Percentiles rank a stretch among this genome's conserved stretches.
Evolutionary conservation across 2,329 filamentous ascomycete species (phyloP).

Genomic region (Rutstroemia sp.): DNA sequence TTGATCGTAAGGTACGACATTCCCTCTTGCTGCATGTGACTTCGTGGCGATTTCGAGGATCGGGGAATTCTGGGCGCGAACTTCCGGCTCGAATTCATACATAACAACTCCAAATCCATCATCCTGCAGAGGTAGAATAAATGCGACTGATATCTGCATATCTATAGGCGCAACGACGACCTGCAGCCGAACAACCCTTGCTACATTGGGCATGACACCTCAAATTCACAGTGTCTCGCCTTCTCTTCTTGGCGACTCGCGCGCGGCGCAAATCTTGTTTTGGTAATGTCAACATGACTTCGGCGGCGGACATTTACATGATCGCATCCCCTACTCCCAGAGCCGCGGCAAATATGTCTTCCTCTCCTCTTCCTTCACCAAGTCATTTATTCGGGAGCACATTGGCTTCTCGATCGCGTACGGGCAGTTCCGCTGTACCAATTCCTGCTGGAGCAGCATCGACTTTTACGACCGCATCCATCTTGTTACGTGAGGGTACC

Average conservation of each 20-base stretch:
- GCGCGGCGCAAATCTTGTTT: slow-evolving; percentile 18
- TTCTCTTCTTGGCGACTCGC: slow-evolving; percentile 16
- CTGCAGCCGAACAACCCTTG: too few relatives aligned
- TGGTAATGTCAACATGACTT: slow-evolving; percentile 30
- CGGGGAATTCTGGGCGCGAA: background rate
- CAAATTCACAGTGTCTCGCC: slow-evolving; percentile 20
- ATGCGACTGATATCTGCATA: background rate
- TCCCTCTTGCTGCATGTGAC: background rate
- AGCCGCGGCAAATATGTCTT: slow-evolving; percentile 20
- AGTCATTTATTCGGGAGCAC: slow-evolving; percentile 38
- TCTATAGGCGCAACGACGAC: background rate
- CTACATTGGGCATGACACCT: slow-evolving; percentile 9
- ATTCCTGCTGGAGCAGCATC: slow-evolving; percentile 32
- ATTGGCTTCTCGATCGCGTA: slow-evolving; percentile 27
- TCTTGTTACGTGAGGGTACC: slow-evolving; percentile 13
- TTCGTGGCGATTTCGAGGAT: slow-evolving; percentile 3
- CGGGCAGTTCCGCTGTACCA: slow-evolving; percentile 32
- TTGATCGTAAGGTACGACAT: background rate
- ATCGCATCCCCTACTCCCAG: slow-evolving; percentile 18
- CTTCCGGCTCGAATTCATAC: background rate
- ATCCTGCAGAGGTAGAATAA: background rate
- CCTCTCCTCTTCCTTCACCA: slow-evolving; percentile 39
- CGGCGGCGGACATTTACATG: slow-evolving; percentile 27
- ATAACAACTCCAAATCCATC: too few relatives aligned
- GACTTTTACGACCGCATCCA: slow-evolving; percentile 38